Conservation (phyloP, 352 stramenopile species). For the Pelagophyceae sp. region DNA sequence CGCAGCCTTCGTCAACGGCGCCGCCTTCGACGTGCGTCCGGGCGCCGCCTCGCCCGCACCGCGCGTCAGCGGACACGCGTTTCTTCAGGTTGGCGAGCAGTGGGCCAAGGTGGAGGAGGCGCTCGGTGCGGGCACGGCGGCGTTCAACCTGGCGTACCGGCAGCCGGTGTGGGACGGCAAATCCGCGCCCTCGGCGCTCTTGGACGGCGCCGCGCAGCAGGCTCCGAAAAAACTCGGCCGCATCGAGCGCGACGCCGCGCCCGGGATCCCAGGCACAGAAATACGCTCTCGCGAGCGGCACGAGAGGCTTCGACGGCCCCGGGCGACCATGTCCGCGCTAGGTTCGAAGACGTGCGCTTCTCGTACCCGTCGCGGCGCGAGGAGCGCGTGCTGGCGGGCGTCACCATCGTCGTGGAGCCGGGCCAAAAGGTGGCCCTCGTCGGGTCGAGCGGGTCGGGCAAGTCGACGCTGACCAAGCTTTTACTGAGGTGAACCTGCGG, state of each 20-base stretch:
- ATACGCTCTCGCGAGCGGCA: no score
- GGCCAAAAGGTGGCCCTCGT: slow-evolving; percentile 62
- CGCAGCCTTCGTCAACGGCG: background rate
- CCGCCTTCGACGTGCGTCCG: slow-evolving; percentile 16
- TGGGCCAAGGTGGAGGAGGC: slow-evolving; percentile 34
- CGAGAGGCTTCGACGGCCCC: no score
- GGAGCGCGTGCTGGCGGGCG: slow-evolving; percentile 56
- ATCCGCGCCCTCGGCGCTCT: background rate
- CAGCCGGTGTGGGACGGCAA: background rate
- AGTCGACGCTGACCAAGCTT: slow-evolving; percentile 61
- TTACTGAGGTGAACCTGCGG: no score
- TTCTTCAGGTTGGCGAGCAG: no score
- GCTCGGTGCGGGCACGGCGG: slow-evolving; percentile 40
- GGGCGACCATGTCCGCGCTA: background rate
- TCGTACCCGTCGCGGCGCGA: slow-evolving; percentile 70
- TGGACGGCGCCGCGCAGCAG: background rate
- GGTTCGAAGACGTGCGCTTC: slow-evolving; percentile 66
- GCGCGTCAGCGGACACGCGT: no score
- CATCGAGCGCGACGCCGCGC: no score
- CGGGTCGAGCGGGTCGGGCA: slow-evolving; percentile 54
- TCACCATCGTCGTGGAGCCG: slow-evolving; percentile 55
- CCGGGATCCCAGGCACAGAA: no score
- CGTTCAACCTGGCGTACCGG: slow-evolving; percentile 1
- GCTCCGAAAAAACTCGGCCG: no score
- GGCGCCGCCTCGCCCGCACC: no score